Conservation (phyloP, 2,329 filamentous ascomycete species). For the Aspergillus brasiliensis region DNA sequence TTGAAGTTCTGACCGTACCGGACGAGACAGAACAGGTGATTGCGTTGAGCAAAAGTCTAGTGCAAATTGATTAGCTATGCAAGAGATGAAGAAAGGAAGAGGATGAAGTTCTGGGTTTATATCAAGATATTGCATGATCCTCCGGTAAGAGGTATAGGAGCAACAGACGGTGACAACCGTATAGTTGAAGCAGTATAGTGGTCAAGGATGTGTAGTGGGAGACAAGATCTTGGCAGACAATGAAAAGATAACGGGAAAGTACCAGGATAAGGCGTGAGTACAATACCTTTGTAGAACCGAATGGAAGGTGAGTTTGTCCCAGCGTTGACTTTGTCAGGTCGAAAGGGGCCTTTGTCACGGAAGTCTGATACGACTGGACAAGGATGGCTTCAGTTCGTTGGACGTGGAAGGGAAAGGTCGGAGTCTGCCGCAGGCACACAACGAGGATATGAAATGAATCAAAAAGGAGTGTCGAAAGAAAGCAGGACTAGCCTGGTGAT, state of each 20-base stretch:
- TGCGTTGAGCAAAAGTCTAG: constrained; percentile 4
- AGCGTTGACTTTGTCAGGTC: constrained; percentile 14
- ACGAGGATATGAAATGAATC: constrained; percentile 9
- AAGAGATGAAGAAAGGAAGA: background rate
- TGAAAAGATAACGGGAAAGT: background rate
- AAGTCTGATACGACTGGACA: background rate
- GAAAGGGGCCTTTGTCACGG: constrained; percentile 4
- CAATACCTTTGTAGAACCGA: constrained; percentile 14
- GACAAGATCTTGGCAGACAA: background rate
- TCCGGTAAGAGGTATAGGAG: background rate
- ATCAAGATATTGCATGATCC: background rate
- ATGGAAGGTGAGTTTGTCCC: constrained; percentile 10
- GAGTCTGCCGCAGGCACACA: constrained; percentile 39
- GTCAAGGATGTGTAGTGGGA: background rate
- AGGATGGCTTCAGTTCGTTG: too few relatives aligned
- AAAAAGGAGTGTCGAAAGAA: constrained; percentile 28
- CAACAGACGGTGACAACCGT: background rate
- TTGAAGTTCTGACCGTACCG: constrained; percentile 35
- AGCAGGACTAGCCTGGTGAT: constrained; percentile 39
- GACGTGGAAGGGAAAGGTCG: constrained; percentile 29
- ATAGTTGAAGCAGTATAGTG: background rate
- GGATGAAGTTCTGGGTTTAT: background rate
- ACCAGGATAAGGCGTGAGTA: background rate
- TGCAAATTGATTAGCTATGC: constrained; percentile 4
- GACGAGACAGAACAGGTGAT: constrained; percentile 32